Base-by-base conservation (phyloP, 495 filamentous ascomycete genomes). In the Rusavskia elegans region DNA sequence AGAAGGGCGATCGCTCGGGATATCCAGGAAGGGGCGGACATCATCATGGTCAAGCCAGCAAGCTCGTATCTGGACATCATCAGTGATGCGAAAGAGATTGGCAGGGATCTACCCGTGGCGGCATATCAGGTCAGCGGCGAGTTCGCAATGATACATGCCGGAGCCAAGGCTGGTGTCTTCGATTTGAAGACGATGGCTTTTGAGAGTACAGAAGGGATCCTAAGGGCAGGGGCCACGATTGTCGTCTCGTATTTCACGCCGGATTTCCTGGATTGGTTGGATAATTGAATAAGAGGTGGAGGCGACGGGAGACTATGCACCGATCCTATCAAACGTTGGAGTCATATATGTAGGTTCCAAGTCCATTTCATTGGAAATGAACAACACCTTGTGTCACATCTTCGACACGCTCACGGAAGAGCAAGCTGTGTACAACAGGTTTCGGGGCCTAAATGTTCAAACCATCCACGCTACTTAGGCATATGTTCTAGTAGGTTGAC, bases 11-110 rank as follows among this genome's bases (percentile, higher is more conserved):
- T 98, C 53, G 67, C 78, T 38, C 77, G 93, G 54, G 92, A 98
- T 62, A 88, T 97, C 45, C 74, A 72, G 53, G 92, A 98, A 66
- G 92, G 92, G 21, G 92, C 92, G 16, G 92, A 98, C 64, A 88
- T 95, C 56, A 95, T 98, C 61, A 96, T 98, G 93, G 92, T 98
- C 40, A 98, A 98, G 69, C 92, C 92, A 2, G 89, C 92, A 10
- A 82, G 82, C 53, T 87, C 87, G 61, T 97, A 95, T 62, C 72
- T 97, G 23, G 93, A 98, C 64, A 92, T 98, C 60, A 95, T 97
- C 57, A 83, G 83, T 50, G 92, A 97, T 66, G 93, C 92, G 29
- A 95, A 92, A 71, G 86, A 96, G 46, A 75, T 96, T 50, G 89
- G 87, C 20, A 80, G 79, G 56, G 85, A 96, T 67, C 71, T 97